Conservation (phyloP, 139 green algal species). For the Tetradesmus obliquus region DNA sequence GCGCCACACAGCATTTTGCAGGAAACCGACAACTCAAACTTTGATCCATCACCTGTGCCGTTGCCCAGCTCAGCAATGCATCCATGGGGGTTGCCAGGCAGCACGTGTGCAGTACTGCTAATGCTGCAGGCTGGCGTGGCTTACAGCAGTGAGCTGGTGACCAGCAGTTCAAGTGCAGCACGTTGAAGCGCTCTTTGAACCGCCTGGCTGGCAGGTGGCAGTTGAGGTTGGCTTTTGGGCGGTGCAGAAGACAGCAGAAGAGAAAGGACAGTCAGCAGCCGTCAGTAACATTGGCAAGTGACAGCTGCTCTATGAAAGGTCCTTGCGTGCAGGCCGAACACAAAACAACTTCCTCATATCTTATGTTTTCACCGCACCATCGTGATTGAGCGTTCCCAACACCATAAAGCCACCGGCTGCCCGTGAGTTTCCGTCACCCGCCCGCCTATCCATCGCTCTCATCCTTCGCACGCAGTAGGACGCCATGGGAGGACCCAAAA, state of each 20-base stretch:
- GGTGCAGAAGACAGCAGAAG: background rate
- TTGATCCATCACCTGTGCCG: background rate
- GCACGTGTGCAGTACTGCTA: background rate
- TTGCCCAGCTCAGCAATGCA: background rate
- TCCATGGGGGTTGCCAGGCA: background rate
- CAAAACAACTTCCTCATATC: too few relatives aligned
- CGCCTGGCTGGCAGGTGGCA: background rate
- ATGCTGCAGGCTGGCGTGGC: background rate
- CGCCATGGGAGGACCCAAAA: slow-evolving; percentile 16
- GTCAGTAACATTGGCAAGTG: slow-evolving; percentile 2
- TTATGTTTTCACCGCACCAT: too few relatives aligned
- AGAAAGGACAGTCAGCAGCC: background rate
- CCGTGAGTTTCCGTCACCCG: background rate
- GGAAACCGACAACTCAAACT: background rate
- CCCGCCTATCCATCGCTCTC: background rate
- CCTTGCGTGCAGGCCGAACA: background rate
- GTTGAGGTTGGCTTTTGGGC: background rate
- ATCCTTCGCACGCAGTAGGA: background rate
- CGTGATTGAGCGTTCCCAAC: background rate
- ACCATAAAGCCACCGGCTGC: background rate
- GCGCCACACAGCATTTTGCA: background rate
- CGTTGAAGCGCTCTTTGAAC: background rate
- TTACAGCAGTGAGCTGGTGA: background rate
- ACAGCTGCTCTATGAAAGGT: background rate
- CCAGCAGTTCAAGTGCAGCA: background rate